phyloP scores from a whole-genome alignment of 2,329 filamentous ascomycete species.

The Colletotrichum sansevieriae region DNA sequence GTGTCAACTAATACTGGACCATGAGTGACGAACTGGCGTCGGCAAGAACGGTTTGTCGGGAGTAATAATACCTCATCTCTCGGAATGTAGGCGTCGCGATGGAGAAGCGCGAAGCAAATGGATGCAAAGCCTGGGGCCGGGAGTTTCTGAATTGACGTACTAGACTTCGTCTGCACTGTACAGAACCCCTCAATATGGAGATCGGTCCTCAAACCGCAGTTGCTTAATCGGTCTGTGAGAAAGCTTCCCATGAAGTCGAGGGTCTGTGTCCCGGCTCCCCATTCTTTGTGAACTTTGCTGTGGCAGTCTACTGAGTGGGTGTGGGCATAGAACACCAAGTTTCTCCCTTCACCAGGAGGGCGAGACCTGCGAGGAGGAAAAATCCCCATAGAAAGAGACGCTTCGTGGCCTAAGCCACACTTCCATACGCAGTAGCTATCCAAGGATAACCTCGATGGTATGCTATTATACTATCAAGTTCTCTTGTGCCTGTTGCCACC shows the following conservation, averaged over 20 bases:
- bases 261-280: constrained; percentile 11
- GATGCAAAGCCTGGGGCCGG: constrained; percentile 7
- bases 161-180: constrained; percentile 15
- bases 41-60: background rate
- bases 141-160: constrained; percentile 14
- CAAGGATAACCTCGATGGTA: constrained; percentile 12
- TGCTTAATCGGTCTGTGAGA: constrained; percentile 17
- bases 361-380: constrained; percentile 13
- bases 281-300: background rate
- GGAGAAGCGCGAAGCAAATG: constrained; percentile 12
- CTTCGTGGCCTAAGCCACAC: constrained; percentile 27
- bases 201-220: constrained; percentile 1
- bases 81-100: constrained; percentile 23
- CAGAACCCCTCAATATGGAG: constrained; percentile 6
- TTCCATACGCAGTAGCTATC: background rate
- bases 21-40: background rate
- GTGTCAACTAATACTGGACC: background rate
- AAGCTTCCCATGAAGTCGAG: constrained; percentile 4
- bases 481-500: too few species aligned
- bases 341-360: background rate
- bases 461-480: constrained; percentile 1
- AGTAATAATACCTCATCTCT: constrained; percentile 20
- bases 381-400: constrained; percentile 20
- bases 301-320: background rate
- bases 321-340: constrained; percentile 17